A percentile compares a stretch with the other conserved stretches of the same genome.
Conservation (phyloP, 2,329 filamentous ascomycete species). For the Colletotrichum filicis region DNA sequence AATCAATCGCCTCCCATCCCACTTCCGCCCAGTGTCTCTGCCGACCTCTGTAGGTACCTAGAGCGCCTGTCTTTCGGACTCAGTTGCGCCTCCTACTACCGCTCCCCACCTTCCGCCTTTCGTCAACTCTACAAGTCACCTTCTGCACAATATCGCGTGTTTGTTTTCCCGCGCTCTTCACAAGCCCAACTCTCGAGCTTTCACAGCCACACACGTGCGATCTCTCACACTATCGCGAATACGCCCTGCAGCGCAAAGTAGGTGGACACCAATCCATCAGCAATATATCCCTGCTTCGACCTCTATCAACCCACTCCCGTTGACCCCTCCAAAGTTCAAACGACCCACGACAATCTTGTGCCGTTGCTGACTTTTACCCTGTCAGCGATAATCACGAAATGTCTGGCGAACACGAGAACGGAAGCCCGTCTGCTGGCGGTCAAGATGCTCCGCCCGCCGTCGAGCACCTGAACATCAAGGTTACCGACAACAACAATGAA, state of each 20-base stretch:
- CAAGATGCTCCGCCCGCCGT: constrained; percentile 58
- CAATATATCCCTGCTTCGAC: neutral
- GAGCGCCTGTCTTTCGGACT: neutral
- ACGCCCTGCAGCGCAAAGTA: neutral
- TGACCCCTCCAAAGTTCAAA: neutral
- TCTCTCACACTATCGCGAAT: neutral
- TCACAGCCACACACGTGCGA: neutral
- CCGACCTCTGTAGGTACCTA: neutral
- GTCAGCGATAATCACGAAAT: constrained; percentile 46
- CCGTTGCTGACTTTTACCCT: constrained; percentile 9
- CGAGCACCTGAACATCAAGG: constrained; percentile 98
- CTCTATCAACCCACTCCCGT: neutral
- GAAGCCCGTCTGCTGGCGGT: constrained; percentile 50
- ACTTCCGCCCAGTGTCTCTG: constrained; percentile 12
- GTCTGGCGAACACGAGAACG: constrained; percentile 64
- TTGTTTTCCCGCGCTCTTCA: neutral
- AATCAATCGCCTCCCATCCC: constrained; percentile 23
- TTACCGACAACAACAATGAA: constrained; percentile 99
- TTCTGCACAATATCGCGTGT: neutral
- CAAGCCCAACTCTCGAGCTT: neutral
- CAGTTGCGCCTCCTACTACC: neutral
- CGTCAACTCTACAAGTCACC: neutral
- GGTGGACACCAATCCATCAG: neutral
- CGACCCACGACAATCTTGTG: neutral
- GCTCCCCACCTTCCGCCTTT: constrained; percentile 11